Evolutionary conservation across 2,329 filamentous ascomycete genomes (phyloP).

Genomic region (Tolypocladium guangdongense): DNA sequence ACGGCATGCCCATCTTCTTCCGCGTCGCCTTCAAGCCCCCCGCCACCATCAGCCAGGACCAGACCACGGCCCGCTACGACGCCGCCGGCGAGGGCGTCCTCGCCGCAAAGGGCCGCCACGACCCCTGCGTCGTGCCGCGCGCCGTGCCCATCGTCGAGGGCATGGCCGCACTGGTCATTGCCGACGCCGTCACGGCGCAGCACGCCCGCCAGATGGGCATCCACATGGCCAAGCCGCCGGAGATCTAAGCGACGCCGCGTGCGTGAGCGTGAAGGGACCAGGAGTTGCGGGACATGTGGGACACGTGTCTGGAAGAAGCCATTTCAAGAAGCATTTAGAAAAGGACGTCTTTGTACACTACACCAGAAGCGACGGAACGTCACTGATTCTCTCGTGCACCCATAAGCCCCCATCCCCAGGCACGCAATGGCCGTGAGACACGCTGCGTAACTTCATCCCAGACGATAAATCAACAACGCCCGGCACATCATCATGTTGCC

Average conservation of each 20-base stretch:
- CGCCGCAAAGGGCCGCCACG: conserved; percentile 87
- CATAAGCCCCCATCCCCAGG: not conserved
- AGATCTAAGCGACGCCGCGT: not conserved
- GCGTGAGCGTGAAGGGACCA: not conserved
- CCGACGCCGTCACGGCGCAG: conserved; percentile 80
- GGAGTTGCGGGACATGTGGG: not conserved
- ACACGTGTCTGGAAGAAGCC: not conserved
- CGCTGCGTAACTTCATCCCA: not conserved
- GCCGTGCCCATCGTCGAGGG: conserved; percentile 83
- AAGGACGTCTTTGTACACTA: not conserved
- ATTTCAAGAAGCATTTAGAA: not conserved
- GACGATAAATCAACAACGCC: not conserved
- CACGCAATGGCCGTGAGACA: too few relatives aligned
- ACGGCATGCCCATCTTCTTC: conserved; percentile 92
- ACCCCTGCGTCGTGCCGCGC: conserved; percentile 83
- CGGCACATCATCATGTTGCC: not conserved
- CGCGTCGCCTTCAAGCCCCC: conserved; percentile 89
- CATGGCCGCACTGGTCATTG: conserved; percentile 80
- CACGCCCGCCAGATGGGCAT: conserved; percentile 43
- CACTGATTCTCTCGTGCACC: not conserved
- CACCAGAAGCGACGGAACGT: not conserved
- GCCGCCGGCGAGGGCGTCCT: conserved; percentile 60
- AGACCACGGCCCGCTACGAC: conserved; percentile 73
- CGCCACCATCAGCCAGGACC: conserved; percentile 83
- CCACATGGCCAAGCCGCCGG: conserved; percentile 6